A percentile compares a stretch with the other conserved stretches of the same genome.
These are phyloP conservation scores for Globisporangium viniferum DNA, from an alignment of 352 stramenopile genomes.

Conservation along the genomic window DNA sequence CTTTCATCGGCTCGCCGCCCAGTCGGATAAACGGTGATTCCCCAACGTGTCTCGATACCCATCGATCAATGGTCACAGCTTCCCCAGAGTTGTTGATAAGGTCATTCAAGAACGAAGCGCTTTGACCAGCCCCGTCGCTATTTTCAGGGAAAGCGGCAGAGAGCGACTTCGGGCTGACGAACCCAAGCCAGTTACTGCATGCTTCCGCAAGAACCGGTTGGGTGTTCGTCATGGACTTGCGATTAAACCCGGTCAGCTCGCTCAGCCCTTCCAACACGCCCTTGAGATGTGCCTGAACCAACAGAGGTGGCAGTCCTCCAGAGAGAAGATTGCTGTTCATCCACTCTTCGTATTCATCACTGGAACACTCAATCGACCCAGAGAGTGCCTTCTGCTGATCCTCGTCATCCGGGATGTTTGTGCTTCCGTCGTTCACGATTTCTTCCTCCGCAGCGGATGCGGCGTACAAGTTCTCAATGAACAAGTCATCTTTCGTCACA, in stretches of 20 bases:
- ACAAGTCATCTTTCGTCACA: slow-evolving; percentile 52
- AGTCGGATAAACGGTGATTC: slow-evolving; percentile 80
- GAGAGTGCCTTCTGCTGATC: slow-evolving; percentile 39
- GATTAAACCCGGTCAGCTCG: slow-evolving; percentile 44
- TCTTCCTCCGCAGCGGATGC: slow-evolving; percentile 28
- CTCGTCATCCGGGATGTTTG: slow-evolving; percentile 22
- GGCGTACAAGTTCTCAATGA: slow-evolving; percentile 38
- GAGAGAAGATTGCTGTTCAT: slow-evolving; percentile 68
- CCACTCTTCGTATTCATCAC: slow-evolving; percentile 83
- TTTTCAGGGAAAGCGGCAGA: slow-evolving; percentile 23
- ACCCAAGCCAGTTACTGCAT: slow-evolving; percentile 51
- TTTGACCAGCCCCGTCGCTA: slow-evolving; percentile 20
- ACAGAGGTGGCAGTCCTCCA: slow-evolving; percentile 57
- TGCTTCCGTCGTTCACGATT: slow-evolving; percentile 28
- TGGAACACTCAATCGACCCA: slow-evolving; percentile 45
- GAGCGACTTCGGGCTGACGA: slow-evolving; percentile 59
- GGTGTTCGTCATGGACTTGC: slow-evolving; percentile 10
- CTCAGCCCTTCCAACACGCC: slow-evolving; percentile 42
- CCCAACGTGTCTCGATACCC: slow-evolving; percentile 79
- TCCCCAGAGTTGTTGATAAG: slow-evolving; percentile 61
- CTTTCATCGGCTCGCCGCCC: slow-evolving; percentile 83
- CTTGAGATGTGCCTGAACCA: slow-evolving; percentile 65
- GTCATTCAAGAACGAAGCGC: slow-evolving; percentile 53
- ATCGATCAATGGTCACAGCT: slow-evolving; percentile 60
- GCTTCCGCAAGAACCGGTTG: slow-evolving; percentile 45